Percentiles rank a stretch among this genome's conserved stretches.
Conservation (phyloP, 768 basidiomycete species). For the Auricularia cornea region DNA sequence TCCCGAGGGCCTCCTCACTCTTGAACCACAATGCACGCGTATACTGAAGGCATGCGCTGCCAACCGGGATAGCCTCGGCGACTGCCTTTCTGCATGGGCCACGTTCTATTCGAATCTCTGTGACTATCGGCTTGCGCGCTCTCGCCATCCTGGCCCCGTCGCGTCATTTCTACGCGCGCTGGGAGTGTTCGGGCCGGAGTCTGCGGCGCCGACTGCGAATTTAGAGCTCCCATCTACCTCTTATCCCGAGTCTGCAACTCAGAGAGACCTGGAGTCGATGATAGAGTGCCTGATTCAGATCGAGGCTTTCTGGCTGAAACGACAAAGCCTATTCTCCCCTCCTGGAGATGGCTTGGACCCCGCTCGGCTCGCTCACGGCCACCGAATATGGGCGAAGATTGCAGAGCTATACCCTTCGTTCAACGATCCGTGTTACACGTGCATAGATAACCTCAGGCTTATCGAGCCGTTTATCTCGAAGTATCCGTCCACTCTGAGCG, state of each 20-base stretch:
- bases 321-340: background rate
- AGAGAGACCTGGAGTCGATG: background rate
- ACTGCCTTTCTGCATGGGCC: background rate
- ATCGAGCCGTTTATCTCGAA: too few relatives aligned
- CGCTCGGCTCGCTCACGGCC: background rate
- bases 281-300: background rate
- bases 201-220: background rate
- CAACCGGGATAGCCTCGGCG: background rate
- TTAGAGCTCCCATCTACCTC: too few relatives aligned
- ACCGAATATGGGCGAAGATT: background rate
- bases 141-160: background rate
- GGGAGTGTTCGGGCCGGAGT: background rate
- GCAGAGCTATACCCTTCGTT: background rate
- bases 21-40: too few relatives aligned
- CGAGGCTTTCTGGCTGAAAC: background rate
- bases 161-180: background rate
- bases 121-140: background rate
- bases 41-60: background rate
- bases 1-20: too few relatives aligned
- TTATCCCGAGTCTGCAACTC: too few relatives aligned
- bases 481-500: too few relatives aligned
- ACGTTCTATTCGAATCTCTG: background rate
- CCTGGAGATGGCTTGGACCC: background rate
- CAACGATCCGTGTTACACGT: background rate
- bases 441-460: too few relatives aligned